phyloP scores from a whole-genome alignment of 1,139 yeast species.

The Taphrina communis region DNA sequence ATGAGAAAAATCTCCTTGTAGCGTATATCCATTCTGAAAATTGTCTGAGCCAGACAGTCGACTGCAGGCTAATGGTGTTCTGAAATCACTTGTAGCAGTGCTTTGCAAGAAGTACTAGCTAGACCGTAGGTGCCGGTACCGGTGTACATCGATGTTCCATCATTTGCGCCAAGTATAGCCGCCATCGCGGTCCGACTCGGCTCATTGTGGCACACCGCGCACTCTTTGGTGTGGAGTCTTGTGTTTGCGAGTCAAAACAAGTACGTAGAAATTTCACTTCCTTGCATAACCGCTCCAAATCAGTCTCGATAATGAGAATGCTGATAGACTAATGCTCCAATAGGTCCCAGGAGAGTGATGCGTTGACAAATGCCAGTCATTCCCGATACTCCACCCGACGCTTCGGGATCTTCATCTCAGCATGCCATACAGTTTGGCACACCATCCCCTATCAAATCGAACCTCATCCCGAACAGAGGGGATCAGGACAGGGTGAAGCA shows the following conservation, averaged over 20 bases:
- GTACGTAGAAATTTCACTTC: too few species aligned
- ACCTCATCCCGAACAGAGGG: background rate
- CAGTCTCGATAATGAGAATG: too few species aligned
- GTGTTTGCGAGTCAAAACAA: slow-evolving; percentile 12
- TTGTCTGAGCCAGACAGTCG: too few species aligned
- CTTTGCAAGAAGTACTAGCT: too few species aligned
- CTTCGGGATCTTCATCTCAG: background rate
- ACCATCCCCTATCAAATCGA: slow-evolving; percentile 33
- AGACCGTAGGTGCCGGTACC: too few species aligned
- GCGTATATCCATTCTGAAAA: slow-evolving; percentile 12
- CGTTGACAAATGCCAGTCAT: slow-evolving; percentile 1
- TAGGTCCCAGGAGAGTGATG: background rate
- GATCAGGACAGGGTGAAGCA: background rate
- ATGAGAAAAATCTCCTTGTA: slow-evolving; percentile 29
- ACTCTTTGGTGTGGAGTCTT: slow-evolving; percentile 1
- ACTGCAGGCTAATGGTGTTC: too few species aligned
- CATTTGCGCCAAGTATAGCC: background rate
- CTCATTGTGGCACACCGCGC: background rate
- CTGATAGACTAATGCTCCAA: too few species aligned
- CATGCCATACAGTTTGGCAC: slow-evolving; percentile 22
- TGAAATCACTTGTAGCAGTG: too few species aligned
- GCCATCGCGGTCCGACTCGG: background rate
- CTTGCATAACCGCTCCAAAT: too few species aligned
- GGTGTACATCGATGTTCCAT: background rate
- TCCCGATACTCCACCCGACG: slow-evolving; percentile 10